Base-by-base conservation (phyloP, 1,139 yeast species). In the Groenewaldozyma sp. region DNA sequence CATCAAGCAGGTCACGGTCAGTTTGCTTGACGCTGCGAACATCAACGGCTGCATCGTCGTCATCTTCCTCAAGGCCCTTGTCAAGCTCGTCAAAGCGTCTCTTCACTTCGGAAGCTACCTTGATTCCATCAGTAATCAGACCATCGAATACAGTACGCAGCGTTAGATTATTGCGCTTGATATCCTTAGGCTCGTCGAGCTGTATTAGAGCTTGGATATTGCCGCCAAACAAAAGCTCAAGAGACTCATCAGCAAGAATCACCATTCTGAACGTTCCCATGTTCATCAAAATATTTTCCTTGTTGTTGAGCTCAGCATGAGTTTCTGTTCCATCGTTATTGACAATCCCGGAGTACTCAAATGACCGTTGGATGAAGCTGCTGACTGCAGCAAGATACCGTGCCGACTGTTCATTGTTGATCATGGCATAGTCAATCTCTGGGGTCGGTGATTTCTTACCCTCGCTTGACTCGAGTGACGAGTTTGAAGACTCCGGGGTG, bases 231-330 rank as follows among this genome's bases (percentile, higher is more conserved):
- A 88, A 75, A 31, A 82, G 65, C 57, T 91, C 97, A 50, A 87
- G 80, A 0, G 96, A 83, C 54, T 87, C 97, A 58, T 88, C 95
- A 0, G 97, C 96, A 13, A 91, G 68, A 3, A 91, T 67, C 1
- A 91, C 94, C 98, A 91, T 91, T 49, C 98, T 70, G 64, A 91
- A 91, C 0, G 95, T 87, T 0, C 97, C 88, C 22, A 88, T 65
- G 40, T 83, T 83, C 42, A 91, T 71, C 41, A 67, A 76, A 49
- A 43, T 31, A 17, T 41, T 39, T 14, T 46, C 43, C 21, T 43
- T 44, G 2, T 32, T 42, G 13, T 45, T 35, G 20, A 41, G 40
- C 17, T 38, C 36, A n/a, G n/a, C n/a, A n/a, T n/a, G n/a, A n/a
- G n/a, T n/a, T 7, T 32, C 18, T 3, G 37, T 31, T 19, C 24